Evolutionary conservation across 495 filamentous ascomycete species (phyloP).

Genomic region (Penicillium flavigenum): DNA sequence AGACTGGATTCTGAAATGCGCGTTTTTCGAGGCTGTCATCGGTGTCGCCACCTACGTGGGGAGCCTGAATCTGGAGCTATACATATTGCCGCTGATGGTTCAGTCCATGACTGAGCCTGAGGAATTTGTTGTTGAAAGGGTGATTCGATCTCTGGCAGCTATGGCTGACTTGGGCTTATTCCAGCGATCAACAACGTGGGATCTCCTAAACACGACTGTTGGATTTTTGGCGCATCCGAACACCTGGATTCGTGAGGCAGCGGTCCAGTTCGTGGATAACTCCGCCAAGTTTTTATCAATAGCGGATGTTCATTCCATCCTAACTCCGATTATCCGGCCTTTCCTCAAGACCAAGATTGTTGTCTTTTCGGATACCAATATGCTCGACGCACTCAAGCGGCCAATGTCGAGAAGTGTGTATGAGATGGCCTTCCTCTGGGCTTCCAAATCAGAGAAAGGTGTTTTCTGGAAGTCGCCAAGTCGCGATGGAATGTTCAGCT

Average conservation of each 20-base stretch:
- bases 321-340: conserved; percentile 73
- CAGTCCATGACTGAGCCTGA: conserved; percentile 96
- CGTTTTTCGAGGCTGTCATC: conserved; percentile 94
- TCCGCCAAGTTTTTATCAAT: conserved; percentile 73
- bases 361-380: conserved; percentile 64
- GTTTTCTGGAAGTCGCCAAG: conserved; percentile 80
- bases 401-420: conserved; percentile 77
- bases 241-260: conserved; percentile 89
- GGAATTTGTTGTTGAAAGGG: conserved; percentile 90
- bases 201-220: conserved; percentile 74
- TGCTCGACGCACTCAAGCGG: conserved; percentile 82
- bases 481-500: conserved; percentile 63
- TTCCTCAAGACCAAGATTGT: conserved; percentile 72
- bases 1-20: conserved; percentile 95
- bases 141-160: conserved; percentile 81
- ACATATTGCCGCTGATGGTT: conserved; percentile 93
- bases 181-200: conserved; percentile 80
- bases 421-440: conserved; percentile 86
- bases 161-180: conserved; percentile 88
- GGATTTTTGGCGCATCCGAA: conserved; percentile 93
- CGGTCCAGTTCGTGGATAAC: conserved; percentile 76
- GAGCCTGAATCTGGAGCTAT: conserved; percentile 84
- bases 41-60: conserved; percentile 91
- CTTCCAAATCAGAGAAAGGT: conserved; percentile 71
- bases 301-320: conserved; percentile 79